Conservation (phyloP, 1,284 basidiomycete species). For the Tilletia caries region DNA sequence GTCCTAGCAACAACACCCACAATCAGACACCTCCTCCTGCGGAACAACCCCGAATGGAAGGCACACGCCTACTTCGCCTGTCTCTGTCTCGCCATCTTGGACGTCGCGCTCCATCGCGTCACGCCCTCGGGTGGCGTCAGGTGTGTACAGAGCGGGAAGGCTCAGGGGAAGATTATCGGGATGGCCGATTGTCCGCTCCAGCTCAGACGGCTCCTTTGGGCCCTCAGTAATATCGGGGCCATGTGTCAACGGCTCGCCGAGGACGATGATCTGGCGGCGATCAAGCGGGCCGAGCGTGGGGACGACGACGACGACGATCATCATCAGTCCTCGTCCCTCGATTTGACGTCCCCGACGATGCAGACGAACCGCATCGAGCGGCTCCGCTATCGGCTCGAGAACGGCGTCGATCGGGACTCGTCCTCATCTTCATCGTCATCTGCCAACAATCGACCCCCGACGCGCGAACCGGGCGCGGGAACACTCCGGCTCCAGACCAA, state of each 20-base stretch:
- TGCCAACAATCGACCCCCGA: neutral
- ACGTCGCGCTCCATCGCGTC: constrained; percentile 17
- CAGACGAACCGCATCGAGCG: constrained; percentile 9
- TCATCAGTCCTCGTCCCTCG: neutral
- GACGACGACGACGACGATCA: too few species aligned
- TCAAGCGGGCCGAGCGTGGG: neutral
- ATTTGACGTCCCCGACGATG: neutral
- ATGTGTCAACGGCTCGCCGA: neutral
- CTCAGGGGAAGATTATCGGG: neutral
- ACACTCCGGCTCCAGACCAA: neutral
- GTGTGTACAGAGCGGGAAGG: neutral
- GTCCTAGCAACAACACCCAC: constrained; percentile 15
- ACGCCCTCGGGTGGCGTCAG: constrained; percentile 2
- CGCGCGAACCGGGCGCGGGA: neutral
- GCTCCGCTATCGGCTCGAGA: constrained; percentile 6
- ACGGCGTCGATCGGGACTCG: constrained; percentile 1
- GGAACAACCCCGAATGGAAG: neutral
- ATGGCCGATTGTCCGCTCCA: constrained; percentile 9
- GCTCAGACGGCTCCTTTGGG: neutral
- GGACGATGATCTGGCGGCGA: constrained; percentile 6
- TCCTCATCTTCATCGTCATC: neutral
- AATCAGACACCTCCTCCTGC: constrained; percentile 6
- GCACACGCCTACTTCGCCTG: constrained; percentile 17
- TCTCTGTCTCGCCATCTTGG: constrained; percentile 19
- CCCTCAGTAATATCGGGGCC: constrained; percentile 6